Conservation (phyloP, 2,329 filamentous ascomycete species). For the Metarhizium anisopliae region DNA sequence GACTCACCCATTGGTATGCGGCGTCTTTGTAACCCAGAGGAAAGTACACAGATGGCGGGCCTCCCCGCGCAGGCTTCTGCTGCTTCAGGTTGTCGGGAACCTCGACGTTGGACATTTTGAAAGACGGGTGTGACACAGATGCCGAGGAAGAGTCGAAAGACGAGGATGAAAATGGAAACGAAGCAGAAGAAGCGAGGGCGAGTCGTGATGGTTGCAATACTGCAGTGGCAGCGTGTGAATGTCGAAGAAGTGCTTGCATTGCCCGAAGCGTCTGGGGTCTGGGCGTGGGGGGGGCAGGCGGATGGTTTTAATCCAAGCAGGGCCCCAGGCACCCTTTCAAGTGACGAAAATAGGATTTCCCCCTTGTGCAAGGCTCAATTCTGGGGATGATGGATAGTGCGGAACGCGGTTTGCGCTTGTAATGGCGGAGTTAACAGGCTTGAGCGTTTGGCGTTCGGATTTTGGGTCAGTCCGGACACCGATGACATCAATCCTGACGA, state of each 20-base stretch:
- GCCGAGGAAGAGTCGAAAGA: conserved; percentile 7
- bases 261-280: not conserved
- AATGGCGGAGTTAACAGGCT: conserved; percentile 10
- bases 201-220: not conserved
- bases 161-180: conserved; percentile 6
- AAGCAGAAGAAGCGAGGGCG: not conserved
- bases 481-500: not conserved
- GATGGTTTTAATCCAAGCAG: not conserved
- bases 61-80: conserved; percentile 14
- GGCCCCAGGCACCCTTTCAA: too few relatives aligned
- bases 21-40: conserved; percentile 88
- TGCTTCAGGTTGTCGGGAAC: conserved; percentile 16
- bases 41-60: conserved; percentile 46
- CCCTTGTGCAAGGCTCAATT: too few relatives aligned
- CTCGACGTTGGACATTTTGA: conserved; percentile 25
- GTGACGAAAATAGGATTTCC: too few relatives aligned
- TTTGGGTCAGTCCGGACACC: conserved; percentile 10
- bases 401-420: conserved; percentile 5
- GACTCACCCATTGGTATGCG: conserved; percentile 76
- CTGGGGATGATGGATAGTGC: not conserved
- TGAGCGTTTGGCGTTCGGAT: conserved; percentile 4
- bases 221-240: not conserved
- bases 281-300: not conserved
- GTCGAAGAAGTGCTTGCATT: not conserved
- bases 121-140: conserved; percentile 4